Evolutionary conservation across 805 yeast species (phyloP), one percentile per base, ranked within the genome.

Genomic region (Danielia oregonensis): DNA sequence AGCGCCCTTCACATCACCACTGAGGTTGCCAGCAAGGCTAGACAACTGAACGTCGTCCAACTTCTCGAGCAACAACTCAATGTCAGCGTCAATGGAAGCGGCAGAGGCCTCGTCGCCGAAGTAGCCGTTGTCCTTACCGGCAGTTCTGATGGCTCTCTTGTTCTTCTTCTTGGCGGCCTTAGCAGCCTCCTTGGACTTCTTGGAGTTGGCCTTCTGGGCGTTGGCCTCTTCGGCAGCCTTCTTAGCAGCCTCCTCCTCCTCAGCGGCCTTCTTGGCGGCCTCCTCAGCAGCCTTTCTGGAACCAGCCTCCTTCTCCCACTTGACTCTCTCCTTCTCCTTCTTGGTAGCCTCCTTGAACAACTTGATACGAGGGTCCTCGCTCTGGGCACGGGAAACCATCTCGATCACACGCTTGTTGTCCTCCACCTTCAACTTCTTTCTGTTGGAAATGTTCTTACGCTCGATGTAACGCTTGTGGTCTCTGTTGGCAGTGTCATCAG

Each of bases 281-380:
- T 76, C 84, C 65, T 87, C 98, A 43, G 96, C 96, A 46, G 94
- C 97, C 61, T 87, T 82, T 74, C 97, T 85, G 21, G 95, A 79
- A 51, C 96, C 97, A 35, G 97, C 96, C 65, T 89, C 97, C 63
- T 82, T 85, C 65, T 93, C 97, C 97, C 97, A 91, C 69, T 91
- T 93, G 74, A 74, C 79, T 64, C 79, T 79, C 59, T 86, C 98
- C 75, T 91, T 91, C 62, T 86, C 97, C 63, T 82, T 82, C 79
- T 86, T 86, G 65, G 89, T 97, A 33, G 78, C 85, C 49, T 91
- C 95, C 72, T 89, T 91, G 81, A 89, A 89, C 57, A 75, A 57
- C 70, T 82, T 86, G 66, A 93, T 86, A 71, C 98, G 85, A 51
- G 98, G 97, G 65, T 93, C 98, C 68, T 85, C 93, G 44, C 75